Evolutionary conservation across 441 rosid genomes (phyloP).

Genomic region (Jatropha podagrica): DNA sequence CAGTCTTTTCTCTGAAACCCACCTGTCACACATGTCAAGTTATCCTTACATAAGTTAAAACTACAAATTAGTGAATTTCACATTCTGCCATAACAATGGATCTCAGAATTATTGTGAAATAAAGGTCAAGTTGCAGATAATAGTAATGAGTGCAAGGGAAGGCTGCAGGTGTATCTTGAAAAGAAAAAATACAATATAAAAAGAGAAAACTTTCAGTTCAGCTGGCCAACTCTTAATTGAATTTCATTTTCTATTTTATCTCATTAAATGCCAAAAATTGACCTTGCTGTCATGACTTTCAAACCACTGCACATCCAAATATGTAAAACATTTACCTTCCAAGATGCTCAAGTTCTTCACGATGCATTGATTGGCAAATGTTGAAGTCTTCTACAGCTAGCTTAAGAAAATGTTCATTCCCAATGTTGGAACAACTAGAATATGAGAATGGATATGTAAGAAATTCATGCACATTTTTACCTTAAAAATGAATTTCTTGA

Average conservation of each 20-base stretch:
- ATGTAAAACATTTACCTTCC: conserved; percentile 45
- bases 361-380: conserved; percentile 56
- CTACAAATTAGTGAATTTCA: neutral
- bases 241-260: neutral
- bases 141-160: too few species aligned
- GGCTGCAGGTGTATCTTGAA: neutral
- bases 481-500: neutral
- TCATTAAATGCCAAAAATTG: conserved; percentile 5
- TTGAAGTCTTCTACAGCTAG: conserved; percentile 79
- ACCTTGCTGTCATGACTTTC: neutral
- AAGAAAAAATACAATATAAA: neutral
- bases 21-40: conserved; percentile 38
- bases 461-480: neutral
- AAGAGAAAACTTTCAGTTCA: neutral
- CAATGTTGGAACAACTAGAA: conserved; percentile 43
- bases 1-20: conserved; percentile 63
- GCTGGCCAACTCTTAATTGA: neutral
- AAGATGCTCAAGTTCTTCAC: conserved; percentile 62
- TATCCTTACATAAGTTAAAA: neutral
- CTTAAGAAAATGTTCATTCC: conserved; percentile 49
- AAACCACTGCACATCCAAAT: neutral
- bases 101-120: neutral
- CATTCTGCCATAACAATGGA: neutral
- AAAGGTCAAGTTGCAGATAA: conserved; percentile 4
- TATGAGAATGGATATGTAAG: conserved; percentile 7